phyloP scores from a whole-genome alignment of 139 green algal species.

The Dunaliella sp. region DNA sequence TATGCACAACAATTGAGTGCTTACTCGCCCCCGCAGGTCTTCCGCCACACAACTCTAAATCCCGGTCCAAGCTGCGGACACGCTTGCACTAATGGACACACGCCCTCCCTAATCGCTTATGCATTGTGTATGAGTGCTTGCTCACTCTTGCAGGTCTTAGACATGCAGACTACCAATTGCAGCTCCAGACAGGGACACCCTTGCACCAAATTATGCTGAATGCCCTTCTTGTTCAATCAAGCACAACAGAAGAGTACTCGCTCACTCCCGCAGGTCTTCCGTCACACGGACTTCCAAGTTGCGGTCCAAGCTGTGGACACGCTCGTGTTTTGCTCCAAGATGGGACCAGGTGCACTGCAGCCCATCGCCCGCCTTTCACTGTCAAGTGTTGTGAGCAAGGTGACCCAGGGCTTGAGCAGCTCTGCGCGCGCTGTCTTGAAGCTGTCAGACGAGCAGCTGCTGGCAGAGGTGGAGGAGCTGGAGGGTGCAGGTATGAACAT shows the following conservation, averaged over 20 bases:
- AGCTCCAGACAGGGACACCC: not conserved
- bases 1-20: no score
- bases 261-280: not conserved
- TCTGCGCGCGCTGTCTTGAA: not conserved
- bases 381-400: not conserved
- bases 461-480: conserved; percentile 15
- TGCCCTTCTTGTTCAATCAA: no score
- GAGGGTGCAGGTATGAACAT: not conserved
- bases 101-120: no score
- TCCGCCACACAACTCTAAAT: no score
- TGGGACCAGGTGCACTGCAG: conserved; percentile 1
- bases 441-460: not conserved
- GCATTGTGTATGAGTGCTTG: not conserved
- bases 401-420: not conserved
- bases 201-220: not conserved
- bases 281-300: not conserved
- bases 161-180: not conserved
- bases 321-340: not conserved
- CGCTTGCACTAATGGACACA: not conserved
- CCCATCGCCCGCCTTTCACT: not conserved
- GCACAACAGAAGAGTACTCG: not conserved
- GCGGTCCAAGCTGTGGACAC: not conserved
- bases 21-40: not conserved
- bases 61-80: not conserved
- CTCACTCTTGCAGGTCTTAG: not conserved